Evolutionary conservation across 805 yeast genomes (phyloP).

Genomic region (Metschnikowia lunata): DNA sequence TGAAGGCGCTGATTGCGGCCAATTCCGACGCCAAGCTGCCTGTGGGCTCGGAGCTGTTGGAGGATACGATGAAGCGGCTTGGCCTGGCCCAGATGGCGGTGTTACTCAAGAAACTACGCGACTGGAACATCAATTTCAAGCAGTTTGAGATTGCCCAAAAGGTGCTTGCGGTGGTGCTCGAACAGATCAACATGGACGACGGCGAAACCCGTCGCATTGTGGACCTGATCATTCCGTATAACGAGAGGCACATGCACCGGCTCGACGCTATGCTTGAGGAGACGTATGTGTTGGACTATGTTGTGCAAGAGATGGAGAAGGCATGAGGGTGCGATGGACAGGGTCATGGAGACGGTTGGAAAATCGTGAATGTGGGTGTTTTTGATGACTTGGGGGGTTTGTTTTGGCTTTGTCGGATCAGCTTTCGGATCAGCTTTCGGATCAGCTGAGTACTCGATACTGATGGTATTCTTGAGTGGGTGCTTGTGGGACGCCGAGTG

Average conservation of each 20-base stretch:
- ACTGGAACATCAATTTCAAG: conserved; percentile 90
- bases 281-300: conserved; percentile 80
- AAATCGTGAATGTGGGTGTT: no score
- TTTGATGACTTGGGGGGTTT: no score
- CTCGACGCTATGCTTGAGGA: conserved; percentile 79
- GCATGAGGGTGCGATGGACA: background rate
- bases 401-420: no score
- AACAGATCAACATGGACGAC: conserved; percentile 48
- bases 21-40: conserved; percentile 45
- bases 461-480: no score
- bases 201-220: conserved; percentile 64
- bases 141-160: conserved; percentile 79
- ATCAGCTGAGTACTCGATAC: no score
- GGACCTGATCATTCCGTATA: conserved; percentile 81
- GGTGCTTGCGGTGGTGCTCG: conserved; percentile 61
- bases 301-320: conserved; percentile 65
- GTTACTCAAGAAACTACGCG: conserved; percentile 74
- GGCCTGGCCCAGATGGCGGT: conserved; percentile 54
- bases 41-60: conserved; percentile 58
- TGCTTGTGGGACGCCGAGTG: no score
- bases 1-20: conserved; percentile 56
- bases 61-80: conserved; percentile 54
- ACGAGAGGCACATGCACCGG: conserved; percentile 77
- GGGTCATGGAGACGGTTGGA: no score
- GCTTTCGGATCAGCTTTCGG: no score